Base-by-base conservation (phyloP, 139 green algal genomes). In the Microglena sp. region DNA sequence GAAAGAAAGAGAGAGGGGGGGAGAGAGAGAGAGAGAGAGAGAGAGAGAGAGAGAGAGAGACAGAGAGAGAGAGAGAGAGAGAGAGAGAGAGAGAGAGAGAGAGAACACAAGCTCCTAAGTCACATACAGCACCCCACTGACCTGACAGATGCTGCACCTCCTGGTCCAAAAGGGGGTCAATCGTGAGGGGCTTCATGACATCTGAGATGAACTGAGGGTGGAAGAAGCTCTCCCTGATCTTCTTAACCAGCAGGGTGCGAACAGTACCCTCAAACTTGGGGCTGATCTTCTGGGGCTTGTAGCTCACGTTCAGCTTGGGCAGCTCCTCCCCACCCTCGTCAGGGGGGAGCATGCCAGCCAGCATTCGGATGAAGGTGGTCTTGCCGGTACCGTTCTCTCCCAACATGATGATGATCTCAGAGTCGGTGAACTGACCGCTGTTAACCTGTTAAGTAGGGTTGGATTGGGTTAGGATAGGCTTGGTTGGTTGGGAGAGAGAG, bases 211-310 rank as follows among this genome's bases (percentile, higher is more conserved):
- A 55, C 74, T 95, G 89, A 29, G 93, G 93, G 76, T 98, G 93
- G 44, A 97, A 74, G 78, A 95, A 97, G 29, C 69, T 82, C 66
- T 97, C 89, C 22, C 87, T 78, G 73, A 96, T 92, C 76, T 91
- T 90, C 85, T 95, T 96, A 80, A 96, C 86, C 63, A 99, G 86
- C 73, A 99, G 82, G 55, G 93, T 75, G 35, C 93, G 82, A 50
- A 97, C 86, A 24, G 83, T 95, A 45, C 86, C 82, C 32, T 89
- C 82, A 75, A 98, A 99, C 78, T 97, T 99, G 64, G 93, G 93
- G 8, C 75, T 88, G 76, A 99, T 99, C 83, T 98, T 98, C 84
- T 99, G 94, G 8, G 94, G 94, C 85, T 99, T 99, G 85, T 98
- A 97, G 55, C 76, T 89, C 22, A 98, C 88, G 36, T 90, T 89